These are phyloP conservation scores for Dioszegia hungarica DNA, from an alignment of 768 basidiomycete genomes.

Conservation along the genomic window DNA sequence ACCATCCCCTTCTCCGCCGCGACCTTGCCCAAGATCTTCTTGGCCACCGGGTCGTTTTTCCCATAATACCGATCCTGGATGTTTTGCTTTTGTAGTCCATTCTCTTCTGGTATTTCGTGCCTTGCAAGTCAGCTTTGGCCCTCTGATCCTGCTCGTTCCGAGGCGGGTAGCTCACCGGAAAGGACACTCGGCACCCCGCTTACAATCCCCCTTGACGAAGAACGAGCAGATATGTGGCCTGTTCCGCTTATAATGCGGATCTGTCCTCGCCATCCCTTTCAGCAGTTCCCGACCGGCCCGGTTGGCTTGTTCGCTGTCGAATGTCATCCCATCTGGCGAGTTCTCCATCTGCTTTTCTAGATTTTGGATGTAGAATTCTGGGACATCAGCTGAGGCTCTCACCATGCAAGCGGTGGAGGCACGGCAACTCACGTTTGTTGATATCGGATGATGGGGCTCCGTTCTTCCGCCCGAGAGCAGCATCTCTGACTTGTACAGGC, in stretches of 20 bases:
- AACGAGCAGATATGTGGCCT: conserved; percentile 90
- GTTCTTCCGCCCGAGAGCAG: conserved; percentile 72
- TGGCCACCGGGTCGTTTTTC: conserved; percentile 85
- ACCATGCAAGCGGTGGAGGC: background rate
- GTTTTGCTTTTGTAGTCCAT: conserved; percentile 82
- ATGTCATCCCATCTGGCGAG: conserved; percentile 31
- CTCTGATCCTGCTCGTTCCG: background rate
- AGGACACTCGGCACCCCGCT: conserved; percentile 83
- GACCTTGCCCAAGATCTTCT: conserved; percentile 74
- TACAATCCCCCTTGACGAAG: conserved; percentile 92
- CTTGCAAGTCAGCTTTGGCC: conserved; percentile 49
- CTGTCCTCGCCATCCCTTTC: conserved; percentile 86
- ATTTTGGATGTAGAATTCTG: conserved; percentile 49
- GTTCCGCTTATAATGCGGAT: conserved; percentile 97
- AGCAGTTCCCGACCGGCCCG: conserved; percentile 94
- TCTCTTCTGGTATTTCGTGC: conserved; percentile 81
- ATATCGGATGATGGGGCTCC: conserved; percentile 95
- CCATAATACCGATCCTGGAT: conserved; percentile 94
- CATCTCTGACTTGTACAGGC: conserved; percentile 95
- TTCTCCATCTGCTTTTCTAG: conserved; percentile 56
- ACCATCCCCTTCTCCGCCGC: conserved; percentile 77
- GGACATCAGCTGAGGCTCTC: conserved; percentile 27
- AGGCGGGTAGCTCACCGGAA: conserved; percentile 58
- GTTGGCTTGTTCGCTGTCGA: conserved; percentile 53
- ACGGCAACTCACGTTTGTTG: conserved; percentile 72